Base-by-base conservation (phyloP, 345 rosid species). In the Gossypioides kirkii region DNA sequence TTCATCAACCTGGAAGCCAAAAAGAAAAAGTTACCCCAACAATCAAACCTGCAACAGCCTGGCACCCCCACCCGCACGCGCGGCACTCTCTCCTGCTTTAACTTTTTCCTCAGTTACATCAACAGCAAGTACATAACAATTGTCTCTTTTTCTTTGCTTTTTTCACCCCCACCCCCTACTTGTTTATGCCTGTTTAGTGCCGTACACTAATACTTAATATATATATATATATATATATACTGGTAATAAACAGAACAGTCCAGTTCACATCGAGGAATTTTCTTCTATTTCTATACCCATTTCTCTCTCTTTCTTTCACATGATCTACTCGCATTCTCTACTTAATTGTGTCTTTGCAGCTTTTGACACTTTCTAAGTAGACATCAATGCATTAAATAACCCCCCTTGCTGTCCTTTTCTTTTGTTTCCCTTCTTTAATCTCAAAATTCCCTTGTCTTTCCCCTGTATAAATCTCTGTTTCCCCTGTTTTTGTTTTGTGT, bases 351-450 rank as follows among this genome's bases (percentile, higher is more conserved):
- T 65, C 49, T 62, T 72, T 81, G 83, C 92, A 87, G 91, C 88
- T 88, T 88, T 88, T 87, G 93, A 80, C 89, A 61, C 78, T 82
- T 84, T 77, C 78, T 53, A 59, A 70, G 87, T 85, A 79, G 92
- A 88, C 92, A 90, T 25, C n/a, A 59, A 65, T 73, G 71, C 32
- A 8, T 73, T 76, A 79, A 79, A 71, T 79, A 61, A 75, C 63
- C 61, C 54, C 54, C 73, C 49, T 6, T 46, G 25, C 67, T 36
- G 73, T 76, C 32, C 74, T 74, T 18, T 61, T 23, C 62, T 69
- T 58, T 74, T 55, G 12, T 73, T 74, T 53, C 42, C 64, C 47
- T 66, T 47, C 65, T 49, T 12, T 60, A 18, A 9, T 20, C 69
- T 69, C 4, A 26, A 8, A 54, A 42, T 49, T 71, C 66, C 60